Conservation (phyloP, 805 yeast genomes). For the Suhomyces xylopsoci region DNA sequence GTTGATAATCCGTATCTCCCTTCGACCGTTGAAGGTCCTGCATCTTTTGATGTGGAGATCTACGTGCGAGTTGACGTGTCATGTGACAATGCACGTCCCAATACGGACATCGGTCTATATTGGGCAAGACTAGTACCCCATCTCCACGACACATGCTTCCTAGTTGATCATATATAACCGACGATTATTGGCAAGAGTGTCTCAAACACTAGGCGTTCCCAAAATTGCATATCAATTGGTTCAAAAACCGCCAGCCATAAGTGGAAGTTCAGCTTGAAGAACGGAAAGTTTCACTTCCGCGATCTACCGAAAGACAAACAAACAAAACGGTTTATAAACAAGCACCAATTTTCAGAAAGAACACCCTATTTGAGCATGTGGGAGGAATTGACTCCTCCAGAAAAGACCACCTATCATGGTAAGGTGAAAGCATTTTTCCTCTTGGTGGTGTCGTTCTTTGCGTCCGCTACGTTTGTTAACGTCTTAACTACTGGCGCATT, state of each 20-base stretch:
- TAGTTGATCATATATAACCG: too few species aligned
- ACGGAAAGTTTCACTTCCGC: background rate
- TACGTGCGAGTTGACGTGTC: background rate
- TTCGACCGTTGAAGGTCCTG: background rate
- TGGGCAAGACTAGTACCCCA: background rate
- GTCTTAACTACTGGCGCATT: slow-evolving; percentile 25
- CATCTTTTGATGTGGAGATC: background rate
- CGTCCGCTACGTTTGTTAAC: slow-evolving; percentile 27
- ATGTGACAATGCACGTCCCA: background rate
- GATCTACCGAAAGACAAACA: background rate
- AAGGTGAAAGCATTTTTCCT: slow-evolving; percentile 16
- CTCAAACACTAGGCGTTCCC: too few species aligned
- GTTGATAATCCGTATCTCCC: background rate
- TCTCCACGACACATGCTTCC: too few species aligned
- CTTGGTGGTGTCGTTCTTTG: slow-evolving; percentile 24
- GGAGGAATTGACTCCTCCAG: slow-evolving; percentile 23
- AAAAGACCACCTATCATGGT: slow-evolving; percentile 21
- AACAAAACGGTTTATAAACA: background rate
- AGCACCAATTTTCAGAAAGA: background rate
- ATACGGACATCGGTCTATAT: background rate
- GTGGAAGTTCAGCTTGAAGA: background rate
- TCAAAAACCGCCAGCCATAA: too few species aligned
- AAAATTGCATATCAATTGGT: too few species aligned
- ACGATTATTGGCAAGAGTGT: too few species aligned
- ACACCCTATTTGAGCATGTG: slow-evolving; percentile 9